Conservation (phyloP, 129 eudicot species). For the Flaveria linearis region DNA sequence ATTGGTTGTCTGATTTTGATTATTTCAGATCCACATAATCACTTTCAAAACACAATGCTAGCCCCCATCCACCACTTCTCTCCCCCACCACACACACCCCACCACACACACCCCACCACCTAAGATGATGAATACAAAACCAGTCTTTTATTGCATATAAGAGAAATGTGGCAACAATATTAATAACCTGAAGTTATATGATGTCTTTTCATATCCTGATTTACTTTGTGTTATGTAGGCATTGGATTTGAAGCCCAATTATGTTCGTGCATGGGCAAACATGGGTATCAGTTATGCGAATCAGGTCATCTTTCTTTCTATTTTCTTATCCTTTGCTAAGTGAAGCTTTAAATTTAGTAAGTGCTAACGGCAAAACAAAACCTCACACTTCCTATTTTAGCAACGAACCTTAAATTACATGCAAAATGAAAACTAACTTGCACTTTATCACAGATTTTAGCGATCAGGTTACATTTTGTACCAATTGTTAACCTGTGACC, state of each 20-base stretch:
- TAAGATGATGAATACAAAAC: too few species aligned
- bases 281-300: conserved; percentile 98
- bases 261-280: conserved; percentile 99
- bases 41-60: too few species aligned
- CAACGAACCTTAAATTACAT: not conserved
- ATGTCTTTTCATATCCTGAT: not conserved
- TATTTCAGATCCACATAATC: too few species aligned
- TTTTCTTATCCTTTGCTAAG: not conserved
- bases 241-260: conserved; percentile 89
- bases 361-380: not conserved
- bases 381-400: not conserved
- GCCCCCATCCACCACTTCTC: too few species aligned
- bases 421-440: not conserved
- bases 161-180: too few species aligned
- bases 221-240: conserved; percentile 54
- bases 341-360: not conserved
- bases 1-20: too few species aligned
- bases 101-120: too few species aligned
- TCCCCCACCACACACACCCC: too few species aligned
- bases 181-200: not conserved
- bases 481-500: not conserved
- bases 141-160: too few species aligned
- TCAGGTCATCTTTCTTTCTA: conserved; percentile 53
- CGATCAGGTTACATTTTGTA: not conserved
- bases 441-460: not conserved